phyloP scores from a whole-genome alignment of 768 basidiomycete species.

The Auricularia sp. region DNA sequence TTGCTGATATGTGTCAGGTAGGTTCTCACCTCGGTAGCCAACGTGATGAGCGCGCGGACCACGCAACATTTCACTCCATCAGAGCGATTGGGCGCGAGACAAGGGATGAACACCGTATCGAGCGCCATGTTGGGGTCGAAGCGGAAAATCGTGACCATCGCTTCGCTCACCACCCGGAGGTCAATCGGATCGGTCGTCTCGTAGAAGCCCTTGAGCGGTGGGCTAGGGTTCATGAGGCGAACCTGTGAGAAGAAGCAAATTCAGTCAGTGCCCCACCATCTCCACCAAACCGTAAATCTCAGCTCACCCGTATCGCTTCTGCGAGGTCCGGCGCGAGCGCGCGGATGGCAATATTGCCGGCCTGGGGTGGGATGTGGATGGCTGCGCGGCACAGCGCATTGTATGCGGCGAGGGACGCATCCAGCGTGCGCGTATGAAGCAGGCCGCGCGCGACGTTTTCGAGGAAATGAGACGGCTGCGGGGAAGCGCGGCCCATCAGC shows the following conservation, averaged over 20 bases:
- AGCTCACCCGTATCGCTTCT: constrained; percentile 64
- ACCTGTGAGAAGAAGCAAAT: constrained; percentile 5
- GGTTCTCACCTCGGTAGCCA: constrained; percentile 51
- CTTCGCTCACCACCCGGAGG: constrained; percentile 65
- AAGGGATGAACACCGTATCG: constrained; percentile 47
- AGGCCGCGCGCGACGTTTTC: not conserved
- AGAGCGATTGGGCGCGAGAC: constrained; percentile 67
- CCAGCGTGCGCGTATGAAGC: not conserved
- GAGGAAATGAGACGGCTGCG: not conserved
- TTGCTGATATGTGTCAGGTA: not conserved
- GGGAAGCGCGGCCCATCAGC: not conserved
- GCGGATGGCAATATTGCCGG: constrained; percentile 48
- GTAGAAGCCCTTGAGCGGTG: constrained; percentile 47
- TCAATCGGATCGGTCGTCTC: constrained; percentile 63
- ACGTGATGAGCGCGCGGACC: constrained; percentile 59
- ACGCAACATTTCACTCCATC: constrained; percentile 74
- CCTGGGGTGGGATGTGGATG: constrained; percentile 37
- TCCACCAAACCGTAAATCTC: not conserved
- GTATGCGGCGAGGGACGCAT: not conserved
- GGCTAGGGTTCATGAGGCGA: constrained; percentile 23
- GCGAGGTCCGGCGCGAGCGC: constrained; percentile 63
- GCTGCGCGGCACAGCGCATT: constrained; percentile 54
- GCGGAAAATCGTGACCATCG: constrained; percentile 61
- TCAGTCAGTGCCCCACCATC: not conserved
- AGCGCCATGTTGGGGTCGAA: constrained; percentile 58